phyloP scores from a whole-genome alignment of 805 yeast species.

The Spathaspora sp. region DNA sequence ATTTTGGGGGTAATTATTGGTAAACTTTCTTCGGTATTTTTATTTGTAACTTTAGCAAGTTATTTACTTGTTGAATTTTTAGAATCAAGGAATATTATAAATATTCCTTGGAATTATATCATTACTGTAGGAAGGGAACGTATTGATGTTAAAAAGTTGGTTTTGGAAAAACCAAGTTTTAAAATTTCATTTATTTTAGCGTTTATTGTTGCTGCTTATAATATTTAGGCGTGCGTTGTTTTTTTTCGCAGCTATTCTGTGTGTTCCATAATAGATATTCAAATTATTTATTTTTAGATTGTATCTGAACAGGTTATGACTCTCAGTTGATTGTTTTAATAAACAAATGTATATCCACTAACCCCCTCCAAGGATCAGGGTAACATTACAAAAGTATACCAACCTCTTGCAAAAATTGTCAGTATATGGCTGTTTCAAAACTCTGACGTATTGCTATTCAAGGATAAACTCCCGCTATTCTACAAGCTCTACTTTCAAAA shows the following conservation, averaged over 20 bases:
- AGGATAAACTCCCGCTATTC: no score
- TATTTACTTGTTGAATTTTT: conserved; percentile 49
- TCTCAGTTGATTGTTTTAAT: no score
- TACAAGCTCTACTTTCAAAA: neutral
- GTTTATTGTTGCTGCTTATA: conserved; percentile 59
- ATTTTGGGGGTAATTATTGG: conserved; percentile 59
- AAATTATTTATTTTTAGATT: no score
- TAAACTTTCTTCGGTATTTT: conserved; percentile 52
- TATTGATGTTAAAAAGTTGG: conserved; percentile 46
- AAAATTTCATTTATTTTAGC: conserved; percentile 51
- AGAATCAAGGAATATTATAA: conserved; percentile 50
- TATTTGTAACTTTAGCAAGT: conserved; percentile 45
- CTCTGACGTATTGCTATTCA: no score
- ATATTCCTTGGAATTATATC: conserved; percentile 41
- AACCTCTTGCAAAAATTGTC: no score
- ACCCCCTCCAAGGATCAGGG: no score
- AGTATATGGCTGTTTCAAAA: no score
- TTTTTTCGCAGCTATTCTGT: neutral
- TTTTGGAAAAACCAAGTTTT: conserved; percentile 60
- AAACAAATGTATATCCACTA: no score
- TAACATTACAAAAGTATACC: no score
- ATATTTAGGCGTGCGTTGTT: conserved; percentile 21
- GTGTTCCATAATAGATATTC: neutral
- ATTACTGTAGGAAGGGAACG: conserved; percentile 27
- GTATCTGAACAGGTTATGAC: no score